Percentiles rank a stretch among this genome's conserved stretches.
Evolutionary conservation across 257 asterid species (phyloP).

Genomic region (Nicotiana sylvestris): DNA sequence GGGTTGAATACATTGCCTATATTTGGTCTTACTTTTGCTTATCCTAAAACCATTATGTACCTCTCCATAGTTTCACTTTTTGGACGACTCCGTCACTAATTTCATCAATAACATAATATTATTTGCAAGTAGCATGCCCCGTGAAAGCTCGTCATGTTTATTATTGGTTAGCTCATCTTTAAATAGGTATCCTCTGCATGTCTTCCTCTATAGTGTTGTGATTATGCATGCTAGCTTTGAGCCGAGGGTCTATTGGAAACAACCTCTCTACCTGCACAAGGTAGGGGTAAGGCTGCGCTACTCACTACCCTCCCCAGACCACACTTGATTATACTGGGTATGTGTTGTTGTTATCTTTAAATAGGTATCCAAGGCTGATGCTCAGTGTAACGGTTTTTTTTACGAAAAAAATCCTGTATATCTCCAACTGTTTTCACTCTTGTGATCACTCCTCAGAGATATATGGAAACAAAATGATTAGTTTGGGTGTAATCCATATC

Average conservation of each 20-base stretch:
- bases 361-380: not conserved
- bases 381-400: not conserved
- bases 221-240: too few relatives aligned
- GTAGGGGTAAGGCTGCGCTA: too few relatives aligned
- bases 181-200: too few relatives aligned
- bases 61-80: not conserved
- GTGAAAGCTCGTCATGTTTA: not conserved
- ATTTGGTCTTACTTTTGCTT: slow-evolving; percentile 1
- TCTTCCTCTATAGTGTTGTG: too few relatives aligned
- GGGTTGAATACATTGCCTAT: not conserved
- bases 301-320: too few relatives aligned
- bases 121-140: not conserved
- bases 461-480: not conserved
- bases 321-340: too few relatives aligned
- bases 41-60: not conserved
- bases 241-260: too few relatives aligned
- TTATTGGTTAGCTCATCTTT: not conserved
- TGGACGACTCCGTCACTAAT: not conserved
- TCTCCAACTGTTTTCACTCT: not conserved
- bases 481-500: not conserved
- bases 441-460: not conserved
- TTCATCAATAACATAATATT: not conserved
- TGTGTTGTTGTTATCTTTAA: too few relatives aligned
- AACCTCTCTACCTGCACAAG: too few relatives aligned
- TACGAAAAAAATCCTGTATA: not conserved